These are phyloP conservation scores for Aspergillus neotritici DNA, from an alignment of 2,329 filamentous ascomycete genomes.

Conservation along the genomic window DNA sequence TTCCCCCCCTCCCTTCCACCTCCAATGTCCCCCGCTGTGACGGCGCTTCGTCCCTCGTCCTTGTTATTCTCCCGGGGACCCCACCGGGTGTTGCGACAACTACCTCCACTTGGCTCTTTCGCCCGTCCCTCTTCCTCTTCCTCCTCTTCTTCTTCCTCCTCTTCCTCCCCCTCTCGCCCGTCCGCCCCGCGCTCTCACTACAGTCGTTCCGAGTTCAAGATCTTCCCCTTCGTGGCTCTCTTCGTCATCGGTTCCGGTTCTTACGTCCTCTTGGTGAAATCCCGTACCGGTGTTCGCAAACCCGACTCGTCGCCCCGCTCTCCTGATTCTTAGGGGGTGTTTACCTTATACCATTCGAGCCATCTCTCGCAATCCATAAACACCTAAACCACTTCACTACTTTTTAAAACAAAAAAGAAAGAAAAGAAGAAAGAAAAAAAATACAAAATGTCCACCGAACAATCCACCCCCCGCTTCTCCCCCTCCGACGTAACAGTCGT, in stretches of 20 bases:
- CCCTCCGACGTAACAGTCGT: slow-evolving; percentile 79
- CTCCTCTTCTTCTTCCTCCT: slow-evolving; percentile 6
- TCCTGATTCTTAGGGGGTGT: too few species aligned
- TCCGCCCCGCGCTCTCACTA: slow-evolving; percentile 19
- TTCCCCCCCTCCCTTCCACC: not conserved
- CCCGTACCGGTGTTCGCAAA: slow-evolving; percentile 40
- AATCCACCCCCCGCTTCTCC: slow-evolving; percentile 63
- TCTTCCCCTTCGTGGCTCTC: slow-evolving; percentile 42
- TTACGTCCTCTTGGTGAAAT: slow-evolving; percentile 49
- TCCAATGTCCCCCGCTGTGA: not conserved
- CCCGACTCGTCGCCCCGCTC: slow-evolving; percentile 29
- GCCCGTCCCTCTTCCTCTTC: slow-evolving; percentile 13
- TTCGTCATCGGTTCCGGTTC: slow-evolving; percentile 44
- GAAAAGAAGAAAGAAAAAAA: slow-evolving; percentile 2
- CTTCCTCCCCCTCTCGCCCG: slow-evolving; percentile 8
- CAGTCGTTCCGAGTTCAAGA: slow-evolving; percentile 34
- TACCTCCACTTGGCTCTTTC: slow-evolving; percentile 2
- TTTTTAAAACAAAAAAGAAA: slow-evolving; percentile 1
- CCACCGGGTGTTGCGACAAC: slow-evolving; percentile 11
- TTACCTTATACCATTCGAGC: too few species aligned
- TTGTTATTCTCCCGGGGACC: slow-evolving; percentile 9
- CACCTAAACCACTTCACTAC: slow-evolving; percentile 33
- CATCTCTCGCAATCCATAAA: slow-evolving; percentile 47
- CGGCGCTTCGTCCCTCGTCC: slow-evolving; percentile 4
- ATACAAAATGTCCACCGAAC: slow-evolving; percentile 38